phyloP scores from a whole-genome alignment of 345 rosid genomes.

The Geranium brycei region DNA sequence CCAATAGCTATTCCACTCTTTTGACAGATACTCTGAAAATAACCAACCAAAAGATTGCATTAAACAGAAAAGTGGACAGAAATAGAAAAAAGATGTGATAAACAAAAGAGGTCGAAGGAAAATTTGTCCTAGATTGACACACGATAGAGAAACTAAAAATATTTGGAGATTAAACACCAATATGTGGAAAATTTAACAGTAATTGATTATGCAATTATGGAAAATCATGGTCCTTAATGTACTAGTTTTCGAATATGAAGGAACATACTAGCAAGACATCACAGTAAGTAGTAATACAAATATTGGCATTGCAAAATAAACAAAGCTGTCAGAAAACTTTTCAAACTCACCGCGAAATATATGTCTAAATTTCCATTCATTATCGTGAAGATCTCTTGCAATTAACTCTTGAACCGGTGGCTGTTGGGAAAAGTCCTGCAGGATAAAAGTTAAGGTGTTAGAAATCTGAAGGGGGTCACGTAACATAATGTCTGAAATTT shows the following conservation, averaged over 20 bases:
- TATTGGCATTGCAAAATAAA: background rate
- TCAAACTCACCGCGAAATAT: conserved; percentile 73
- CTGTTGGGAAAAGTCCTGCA: conserved; percentile 84
- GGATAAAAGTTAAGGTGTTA: conserved; percentile 2
- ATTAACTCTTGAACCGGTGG: conserved; percentile 95
- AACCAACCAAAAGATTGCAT: no score
- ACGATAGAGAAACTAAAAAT: no score
- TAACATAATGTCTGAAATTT: background rate
- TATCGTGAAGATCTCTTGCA: conserved; percentile 93
- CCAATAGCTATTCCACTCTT: no score
- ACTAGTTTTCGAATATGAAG: background rate
- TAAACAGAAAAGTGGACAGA: no score
- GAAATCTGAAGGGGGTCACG: background rate
- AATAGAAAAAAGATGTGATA: no score
- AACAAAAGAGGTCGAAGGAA: no score
- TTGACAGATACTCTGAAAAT: no score
- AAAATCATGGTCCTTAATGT: background rate
- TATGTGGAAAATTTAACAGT: background rate
- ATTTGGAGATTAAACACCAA: background rate
- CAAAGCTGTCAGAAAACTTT: background rate
- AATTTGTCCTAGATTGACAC: no score
- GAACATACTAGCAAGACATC: background rate
- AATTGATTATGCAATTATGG: background rate
- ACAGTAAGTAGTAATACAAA: background rate
- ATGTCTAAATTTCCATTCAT: conserved; percentile 99